Base-by-base conservation (phyloP, 2,329 filamentous ascomycete species). In the Furcasterigmium sp. region DNA sequence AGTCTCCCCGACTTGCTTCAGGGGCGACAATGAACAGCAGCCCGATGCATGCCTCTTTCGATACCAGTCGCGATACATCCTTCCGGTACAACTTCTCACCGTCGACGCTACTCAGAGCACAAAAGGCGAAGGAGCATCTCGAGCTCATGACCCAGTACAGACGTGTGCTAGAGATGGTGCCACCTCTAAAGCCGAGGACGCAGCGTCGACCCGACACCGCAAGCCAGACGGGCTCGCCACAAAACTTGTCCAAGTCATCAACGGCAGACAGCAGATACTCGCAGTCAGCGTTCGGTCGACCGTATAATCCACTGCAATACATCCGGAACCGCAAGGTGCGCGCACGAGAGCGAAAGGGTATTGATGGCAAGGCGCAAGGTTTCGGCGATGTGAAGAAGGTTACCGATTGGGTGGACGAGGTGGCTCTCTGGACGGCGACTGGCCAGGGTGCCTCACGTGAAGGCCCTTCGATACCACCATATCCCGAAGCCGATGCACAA, bases 221-320 rank as follows among this genome's bases (percentile, higher is more conserved):
- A 38, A 61, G 68, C 4, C 65, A 68, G 0, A 56, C 57, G 0
- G 23, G 20, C 11, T 71, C 73, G 8, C 68, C 72, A 19, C 49
- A 56, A 39, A 37, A 70, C 39, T 63, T 53, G 43, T 30, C 45
- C 59, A 48, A 45, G 13, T 37, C 42, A 9, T 37, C 49, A 9
- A 50, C 46, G 2, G 42, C 43, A 2, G 23, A 14, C 19, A 38
- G 51, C 66, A 46, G 44, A 58, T 69, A 53, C 42, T 60, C 45
- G 47, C 61, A 43, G 61, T 62, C 49, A 40, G 67, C 53, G 45
- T 61, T 84, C 8, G 85, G 86, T 5, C 82, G 91, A 41, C 67
- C 73, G 3, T 97, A 97, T 60, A 95, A 98, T 59, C 93, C 91
- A 5, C 67, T 98, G 19, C 93, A 97, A 62, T 89, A 89, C 53